A percentile compares a stretch with the other conserved stretches of the same genome.
phyloP scores from a whole-genome alignment of 768 basidiomycete species.

The Suillus weaverae region DNA sequence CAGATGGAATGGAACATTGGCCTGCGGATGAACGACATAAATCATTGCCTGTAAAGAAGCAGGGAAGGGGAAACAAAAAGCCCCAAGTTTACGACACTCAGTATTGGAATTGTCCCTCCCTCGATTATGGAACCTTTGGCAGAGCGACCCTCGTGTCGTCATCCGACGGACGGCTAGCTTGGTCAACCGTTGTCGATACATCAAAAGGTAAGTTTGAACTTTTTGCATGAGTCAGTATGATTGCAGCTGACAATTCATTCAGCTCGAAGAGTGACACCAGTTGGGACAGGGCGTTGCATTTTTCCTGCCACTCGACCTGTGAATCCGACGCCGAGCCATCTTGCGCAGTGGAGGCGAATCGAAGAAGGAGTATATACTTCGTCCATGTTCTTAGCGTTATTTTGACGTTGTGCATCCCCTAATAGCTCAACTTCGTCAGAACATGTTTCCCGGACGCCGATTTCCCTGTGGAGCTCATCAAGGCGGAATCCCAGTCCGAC shows the following conservation, averaged over 20 bases:
- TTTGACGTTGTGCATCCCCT: background rate
- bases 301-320: constrained; percentile 58
- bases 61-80: constrained; percentile 33
- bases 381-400: background rate
- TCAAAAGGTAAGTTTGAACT: constrained; percentile 23
- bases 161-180: constrained; percentile 45
- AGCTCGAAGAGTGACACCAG: constrained; percentile 35
- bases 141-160: constrained; percentile 53
- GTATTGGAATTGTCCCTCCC: constrained; percentile 47
- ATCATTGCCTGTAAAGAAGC: constrained; percentile 10
- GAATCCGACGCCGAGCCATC: constrained; percentile 22
- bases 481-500: constrained; percentile 53
- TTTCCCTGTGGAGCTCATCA: constrained; percentile 65
- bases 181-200: constrained; percentile 46
- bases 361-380: constrained; percentile 59
- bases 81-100: constrained; percentile 27
- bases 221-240: background rate
- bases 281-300: constrained; percentile 39
- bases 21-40: constrained; percentile 50
- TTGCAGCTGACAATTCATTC: constrained; percentile 10
- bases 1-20: constrained; percentile 81
- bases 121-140: constrained; percentile 57
- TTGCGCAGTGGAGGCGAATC: constrained; percentile 45
- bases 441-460: constrained; percentile 73
- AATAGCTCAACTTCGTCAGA: constrained; percentile 70